A percentile compares a stretch with the other conserved stretches of the same genome.
These are phyloP conservation scores for Alternaria tenuissima DNA, from an alignment of 2,329 filamentous ascomycete species.

Conservation along the genomic window DNA sequence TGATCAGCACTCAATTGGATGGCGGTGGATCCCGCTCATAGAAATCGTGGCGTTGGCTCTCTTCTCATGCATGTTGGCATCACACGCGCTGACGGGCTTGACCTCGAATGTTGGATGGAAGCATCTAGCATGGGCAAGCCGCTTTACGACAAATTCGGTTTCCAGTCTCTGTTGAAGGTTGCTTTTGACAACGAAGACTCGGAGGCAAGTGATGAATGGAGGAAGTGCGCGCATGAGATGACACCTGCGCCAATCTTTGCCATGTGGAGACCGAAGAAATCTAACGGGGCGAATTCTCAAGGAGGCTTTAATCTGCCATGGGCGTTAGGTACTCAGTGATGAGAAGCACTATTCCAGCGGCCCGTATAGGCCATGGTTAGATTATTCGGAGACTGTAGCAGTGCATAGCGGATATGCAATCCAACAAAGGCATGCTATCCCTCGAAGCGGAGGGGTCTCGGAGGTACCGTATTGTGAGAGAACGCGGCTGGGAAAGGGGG, in stretches of 20 bases:
- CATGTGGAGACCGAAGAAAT: conserved; percentile 46
- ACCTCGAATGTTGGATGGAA: conserved; percentile 52
- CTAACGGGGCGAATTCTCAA: conserved; percentile 22
- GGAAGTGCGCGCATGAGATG: conserved; percentile 45
- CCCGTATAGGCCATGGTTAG: background rate
- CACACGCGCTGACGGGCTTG: conserved; percentile 42
- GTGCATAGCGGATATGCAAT: background rate
- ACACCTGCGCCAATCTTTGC: conserved; percentile 38
- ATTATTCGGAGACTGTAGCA: background rate
- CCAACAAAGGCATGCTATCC: background rate
- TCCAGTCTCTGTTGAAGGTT: conserved; percentile 39
- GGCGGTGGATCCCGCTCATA: conserved; percentile 47
- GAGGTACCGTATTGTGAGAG: background rate
- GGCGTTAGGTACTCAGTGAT: conserved; percentile 14
- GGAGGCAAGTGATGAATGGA: conserved; percentile 42
- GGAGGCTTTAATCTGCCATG: conserved; percentile 35
- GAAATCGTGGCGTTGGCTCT: conserved; percentile 47
- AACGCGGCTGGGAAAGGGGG: background rate
- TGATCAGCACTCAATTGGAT: conserved; percentile 47
- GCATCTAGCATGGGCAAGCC: conserved; percentile 47
- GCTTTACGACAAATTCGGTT: conserved; percentile 48
- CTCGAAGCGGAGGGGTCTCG: background rate
- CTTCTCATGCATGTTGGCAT: conserved; percentile 48
- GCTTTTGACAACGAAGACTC: conserved; percentile 39
- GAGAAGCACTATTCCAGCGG: background rate